phyloP scores from a whole-genome alignment of 1,284 basidiomycete species.

The Lignosus rhinocerotis region DNA sequence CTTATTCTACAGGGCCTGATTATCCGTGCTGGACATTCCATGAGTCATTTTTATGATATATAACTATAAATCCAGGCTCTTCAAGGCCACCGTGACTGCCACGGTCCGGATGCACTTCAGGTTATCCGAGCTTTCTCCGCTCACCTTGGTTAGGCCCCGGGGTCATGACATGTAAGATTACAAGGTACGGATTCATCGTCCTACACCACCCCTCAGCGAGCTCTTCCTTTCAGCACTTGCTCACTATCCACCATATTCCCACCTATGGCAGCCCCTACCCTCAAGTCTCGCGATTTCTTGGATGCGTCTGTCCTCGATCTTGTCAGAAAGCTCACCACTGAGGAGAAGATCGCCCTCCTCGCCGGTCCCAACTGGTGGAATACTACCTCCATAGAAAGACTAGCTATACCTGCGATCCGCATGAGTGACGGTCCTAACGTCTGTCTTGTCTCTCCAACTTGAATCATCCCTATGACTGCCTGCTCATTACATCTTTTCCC shows the following conservation, averaged over 20 bases:
- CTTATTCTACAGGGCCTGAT: too few species aligned
- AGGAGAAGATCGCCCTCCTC: conserved; percentile 66
- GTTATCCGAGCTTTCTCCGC: conserved; percentile 28
- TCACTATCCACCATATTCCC: background rate
- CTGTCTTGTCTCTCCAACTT: conserved; percentile 1
- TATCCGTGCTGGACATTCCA: too few species aligned
- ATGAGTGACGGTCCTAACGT: conserved; percentile 72
- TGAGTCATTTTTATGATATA: too few species aligned
- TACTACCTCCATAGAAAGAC: conserved; percentile 54
- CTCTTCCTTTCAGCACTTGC: background rate
- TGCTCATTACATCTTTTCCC: background rate
- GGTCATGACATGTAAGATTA: conserved; percentile 1
- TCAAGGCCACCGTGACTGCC: background rate
- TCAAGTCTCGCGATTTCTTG: conserved; percentile 49
- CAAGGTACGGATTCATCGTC: background rate
- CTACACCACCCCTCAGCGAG: background rate
- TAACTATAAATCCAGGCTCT: too few species aligned
- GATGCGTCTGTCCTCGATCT: conserved; percentile 53
- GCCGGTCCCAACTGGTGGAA: conserved; percentile 75
- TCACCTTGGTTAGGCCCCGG: conserved; percentile 1
- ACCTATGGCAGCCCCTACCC: background rate
- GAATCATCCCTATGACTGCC: conserved; percentile 5
- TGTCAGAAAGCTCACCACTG: conserved; percentile 51
- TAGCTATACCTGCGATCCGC: conserved; percentile 61
- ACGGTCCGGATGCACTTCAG: conserved; percentile 3